These are phyloP conservation scores for Helotiales sp. DNA, from an alignment of 2,329 filamentous ascomycete genomes.

Conservation along the genomic window DNA sequence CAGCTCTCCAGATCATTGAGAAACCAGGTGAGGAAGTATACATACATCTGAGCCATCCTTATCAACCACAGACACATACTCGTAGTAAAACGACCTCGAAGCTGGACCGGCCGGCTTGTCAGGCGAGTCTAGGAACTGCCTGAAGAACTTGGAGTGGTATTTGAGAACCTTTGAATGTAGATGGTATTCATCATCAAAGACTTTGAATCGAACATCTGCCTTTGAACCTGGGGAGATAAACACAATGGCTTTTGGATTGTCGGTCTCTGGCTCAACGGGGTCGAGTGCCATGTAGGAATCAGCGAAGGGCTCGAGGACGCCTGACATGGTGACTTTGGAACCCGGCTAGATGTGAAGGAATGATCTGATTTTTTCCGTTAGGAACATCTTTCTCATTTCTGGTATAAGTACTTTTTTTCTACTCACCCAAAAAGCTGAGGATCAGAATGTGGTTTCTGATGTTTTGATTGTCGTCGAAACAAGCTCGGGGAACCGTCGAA, in stretches of 20 bases:
- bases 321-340: neutral
- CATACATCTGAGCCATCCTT: neutral
- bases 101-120: neutral
- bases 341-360: neutral
- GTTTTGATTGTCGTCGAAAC: neutral
- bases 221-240: conserved; percentile 10
- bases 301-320: neutral
- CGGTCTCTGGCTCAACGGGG: neutral
- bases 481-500: neutral
- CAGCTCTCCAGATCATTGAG: too few relatives aligned
- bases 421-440: neutral
- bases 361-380: neutral
- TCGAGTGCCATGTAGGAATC: neutral
- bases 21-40: too few relatives aligned
- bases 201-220: conserved; percentile 8
- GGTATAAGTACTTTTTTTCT: neutral
- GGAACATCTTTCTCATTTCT: too few relatives aligned
- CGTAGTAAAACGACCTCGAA: neutral
- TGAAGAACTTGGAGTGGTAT: conserved; percentile 12
- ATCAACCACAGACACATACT: neutral
- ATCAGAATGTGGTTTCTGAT: neutral
- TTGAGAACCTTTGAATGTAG: conserved; percentile 11
- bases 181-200: conserved; percentile 20
- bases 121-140: conserved; percentile 12
- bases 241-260: neutral